phyloP scores from a whole-genome alignment of 2,329 filamentous ascomycete species.

The Colletotrichum liriopes region DNA sequence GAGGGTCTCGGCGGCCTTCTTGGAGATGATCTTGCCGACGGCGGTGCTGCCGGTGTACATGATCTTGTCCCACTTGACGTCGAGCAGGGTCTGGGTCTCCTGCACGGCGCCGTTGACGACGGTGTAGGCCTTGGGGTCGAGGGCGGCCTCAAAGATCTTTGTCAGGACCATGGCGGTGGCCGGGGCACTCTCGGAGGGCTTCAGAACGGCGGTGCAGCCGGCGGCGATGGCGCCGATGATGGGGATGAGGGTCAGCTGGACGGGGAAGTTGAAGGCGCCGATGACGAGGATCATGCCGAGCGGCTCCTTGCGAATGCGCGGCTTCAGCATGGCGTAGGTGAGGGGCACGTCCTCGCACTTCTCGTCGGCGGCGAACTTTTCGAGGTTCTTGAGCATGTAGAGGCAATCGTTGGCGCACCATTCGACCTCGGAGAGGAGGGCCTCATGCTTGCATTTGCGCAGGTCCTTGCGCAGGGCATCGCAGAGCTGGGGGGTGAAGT shows the following conservation, averaged over 20 bases:
- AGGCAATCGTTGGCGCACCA: constrained; percentile 88
- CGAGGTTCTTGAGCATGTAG: constrained; percentile 82
- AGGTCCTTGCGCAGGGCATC: constrained; percentile 86
- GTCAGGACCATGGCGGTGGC: constrained; percentile 83
- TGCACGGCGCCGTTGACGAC: constrained; percentile 86
- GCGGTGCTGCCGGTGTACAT: constrained; percentile 89
- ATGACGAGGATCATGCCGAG: constrained; percentile 88
- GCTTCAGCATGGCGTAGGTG: constrained; percentile 77
- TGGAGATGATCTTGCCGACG: constrained; percentile 89
- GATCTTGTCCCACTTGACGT: constrained; percentile 97
- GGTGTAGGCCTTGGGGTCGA: constrained; percentile 84
- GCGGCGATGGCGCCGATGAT: constrained; percentile 92
- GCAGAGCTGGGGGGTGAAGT: constrained; percentile 80
- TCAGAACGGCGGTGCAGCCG: constrained; percentile 90
- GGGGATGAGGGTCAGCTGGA: constrained; percentile 84
- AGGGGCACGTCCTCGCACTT: constrained; percentile 78
- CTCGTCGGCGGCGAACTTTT: constrained; percentile 89
- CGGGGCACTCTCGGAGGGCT: constrained; percentile 89
- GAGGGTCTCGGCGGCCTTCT: constrained; percentile 90
- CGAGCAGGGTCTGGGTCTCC: constrained; percentile 85
- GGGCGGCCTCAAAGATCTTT: constrained; percentile 80
- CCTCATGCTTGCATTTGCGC: constrained; percentile 83
- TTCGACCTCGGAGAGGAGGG: constrained; percentile 80
- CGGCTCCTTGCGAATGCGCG: constrained; percentile 89
- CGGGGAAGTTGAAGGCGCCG: constrained; percentile 94